These are phyloP conservation scores for Sporobolomyces pararoseus DNA, from an alignment of 768 basidiomycete species.

Conservation along the genomic window DNA sequence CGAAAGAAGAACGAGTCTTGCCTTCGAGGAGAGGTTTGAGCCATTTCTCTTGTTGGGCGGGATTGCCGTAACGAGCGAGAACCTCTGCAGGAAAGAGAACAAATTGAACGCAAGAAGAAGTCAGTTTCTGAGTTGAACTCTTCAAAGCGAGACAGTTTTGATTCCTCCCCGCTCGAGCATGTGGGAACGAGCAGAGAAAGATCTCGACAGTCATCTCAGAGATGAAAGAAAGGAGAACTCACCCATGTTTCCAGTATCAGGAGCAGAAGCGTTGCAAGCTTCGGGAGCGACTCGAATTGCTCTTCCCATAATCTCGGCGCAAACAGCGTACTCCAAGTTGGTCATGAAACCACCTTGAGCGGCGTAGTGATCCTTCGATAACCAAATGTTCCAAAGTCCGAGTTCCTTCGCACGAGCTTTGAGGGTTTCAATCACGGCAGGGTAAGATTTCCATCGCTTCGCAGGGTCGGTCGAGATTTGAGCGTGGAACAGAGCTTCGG, in stretches of 20 bases:
- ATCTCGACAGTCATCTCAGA: no score
- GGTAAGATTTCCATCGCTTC: conserved; percentile 76
- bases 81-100: conserved; percentile 64
- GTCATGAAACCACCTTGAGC: conserved; percentile 75
- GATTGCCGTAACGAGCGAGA: conserved; percentile 85
- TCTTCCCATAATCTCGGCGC: conserved; percentile 60
- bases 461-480: conserved; percentile 73
- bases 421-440: conserved; percentile 74
- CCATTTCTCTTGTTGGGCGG: conserved; percentile 87
- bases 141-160: no score
- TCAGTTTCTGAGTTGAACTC: neutral
- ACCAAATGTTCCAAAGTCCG: conserved; percentile 95
- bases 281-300: conserved; percentile 73
- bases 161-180: no score
- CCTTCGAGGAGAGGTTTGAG: conserved; percentile 81
- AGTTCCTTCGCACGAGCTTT: conserved; percentile 80
- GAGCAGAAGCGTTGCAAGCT: conserved; percentile 87
- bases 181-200: no score
- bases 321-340: conserved; percentile 96
- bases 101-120: neutral
- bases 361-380: conserved; percentile 72
- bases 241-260: conserved; percentile 62
- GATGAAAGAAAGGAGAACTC: neutral
- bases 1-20: conserved; percentile 87
- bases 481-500: conserved; percentile 64